phyloP scores from a whole-genome alignment of 1,284 basidiomycete genomes.

The Papiliotrema nemorosa region DNA sequence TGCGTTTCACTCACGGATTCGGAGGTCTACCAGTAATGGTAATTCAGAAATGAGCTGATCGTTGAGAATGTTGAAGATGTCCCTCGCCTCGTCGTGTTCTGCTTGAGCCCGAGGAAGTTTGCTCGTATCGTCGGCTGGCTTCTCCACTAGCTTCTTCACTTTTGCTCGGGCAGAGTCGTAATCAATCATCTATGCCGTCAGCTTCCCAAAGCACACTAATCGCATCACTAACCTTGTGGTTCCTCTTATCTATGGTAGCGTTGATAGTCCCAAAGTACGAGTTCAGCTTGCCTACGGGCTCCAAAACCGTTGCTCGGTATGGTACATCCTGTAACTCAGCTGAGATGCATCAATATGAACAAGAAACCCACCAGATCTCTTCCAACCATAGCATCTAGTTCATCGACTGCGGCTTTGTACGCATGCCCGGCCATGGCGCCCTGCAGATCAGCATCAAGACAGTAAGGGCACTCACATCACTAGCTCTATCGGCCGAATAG shows the following conservation, averaged over 20 bases:
- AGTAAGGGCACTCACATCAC: conserved; percentile 55
- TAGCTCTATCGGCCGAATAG: conserved; percentile 79
- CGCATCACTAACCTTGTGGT: conserved; percentile 74
- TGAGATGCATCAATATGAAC: not conserved
- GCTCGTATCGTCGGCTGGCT: conserved; percentile 87
- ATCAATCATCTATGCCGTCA: conserved; percentile 69
- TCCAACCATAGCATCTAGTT: conserved; percentile 79
- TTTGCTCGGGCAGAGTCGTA: conserved; percentile 89
- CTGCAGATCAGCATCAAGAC: conserved; percentile 24
- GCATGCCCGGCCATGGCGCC: conserved; percentile 96
- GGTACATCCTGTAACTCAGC: conserved; percentile 68
- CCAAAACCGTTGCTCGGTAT: conserved; percentile 89
- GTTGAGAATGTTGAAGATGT: conserved; percentile 91
- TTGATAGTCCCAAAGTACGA: conserved; percentile 93
- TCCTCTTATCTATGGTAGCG: conserved; percentile 87
- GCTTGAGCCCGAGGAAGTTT: conserved; percentile 89
- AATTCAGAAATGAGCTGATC: conserved; percentile 86
- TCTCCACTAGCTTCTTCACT: conserved; percentile 84
- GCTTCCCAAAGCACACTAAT: not conserved
- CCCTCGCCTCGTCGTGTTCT: conserved; percentile 88
- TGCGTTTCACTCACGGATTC: conserved; percentile 64
- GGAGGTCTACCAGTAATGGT: conserved; percentile 86
- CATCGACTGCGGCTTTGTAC: conserved; percentile 92
- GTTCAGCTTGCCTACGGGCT: conserved; percentile 93
- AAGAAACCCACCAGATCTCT: conserved; percentile 71